These are phyloP conservation scores for Phytophthora melonis DNA, from an alignment of 352 stramenopile species.

Conservation along the genomic window DNA sequence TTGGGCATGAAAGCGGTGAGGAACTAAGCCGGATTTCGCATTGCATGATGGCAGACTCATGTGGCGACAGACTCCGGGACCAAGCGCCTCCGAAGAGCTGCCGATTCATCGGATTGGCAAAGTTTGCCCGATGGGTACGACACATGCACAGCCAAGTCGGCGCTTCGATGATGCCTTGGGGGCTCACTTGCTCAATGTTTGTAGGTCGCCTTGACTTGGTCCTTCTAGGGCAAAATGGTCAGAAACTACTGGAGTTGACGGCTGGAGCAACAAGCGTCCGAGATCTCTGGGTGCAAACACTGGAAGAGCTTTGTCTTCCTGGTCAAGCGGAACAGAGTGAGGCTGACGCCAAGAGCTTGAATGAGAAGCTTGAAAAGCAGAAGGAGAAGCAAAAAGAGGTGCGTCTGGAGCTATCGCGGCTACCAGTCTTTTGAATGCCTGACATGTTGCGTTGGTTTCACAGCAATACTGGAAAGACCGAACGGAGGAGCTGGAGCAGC, in stretches of 20 bases:
- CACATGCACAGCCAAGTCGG: not conserved
- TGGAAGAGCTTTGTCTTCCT: constrained; percentile 64
- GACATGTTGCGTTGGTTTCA: constrained; percentile 1
- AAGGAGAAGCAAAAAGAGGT: constrained; percentile 74
- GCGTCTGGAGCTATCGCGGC: too few relatives aligned
- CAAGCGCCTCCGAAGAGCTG: constrained; percentile 58
- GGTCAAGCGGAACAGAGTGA: constrained; percentile 35
- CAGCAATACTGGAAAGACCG: constrained; percentile 82
- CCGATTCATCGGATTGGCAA: constrained; percentile 61
- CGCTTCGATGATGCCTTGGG: not conserved
- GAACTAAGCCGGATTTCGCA: not conserved
- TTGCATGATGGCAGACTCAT: constrained; percentile 35
- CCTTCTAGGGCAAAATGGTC: constrained; percentile 57
- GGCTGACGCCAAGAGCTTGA: constrained; percentile 49
- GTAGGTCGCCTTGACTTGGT: constrained; percentile 56
- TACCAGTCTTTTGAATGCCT: constrained; percentile 1
- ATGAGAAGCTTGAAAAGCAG: constrained; percentile 65
- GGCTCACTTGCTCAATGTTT: not conserved
- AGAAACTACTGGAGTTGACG: constrained; percentile 74
- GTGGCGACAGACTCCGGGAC: constrained; percentile 56
- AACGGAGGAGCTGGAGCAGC: constrained; percentile 66
- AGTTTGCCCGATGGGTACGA: constrained; percentile 62
- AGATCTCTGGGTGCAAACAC: constrained; percentile 74
- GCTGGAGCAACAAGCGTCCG: constrained; percentile 48
- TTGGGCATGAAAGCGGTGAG: not conserved